phyloP scores from a whole-genome alignment of 495 filamentous ascomycete species.

The Coniosporium apollinis region DNA sequence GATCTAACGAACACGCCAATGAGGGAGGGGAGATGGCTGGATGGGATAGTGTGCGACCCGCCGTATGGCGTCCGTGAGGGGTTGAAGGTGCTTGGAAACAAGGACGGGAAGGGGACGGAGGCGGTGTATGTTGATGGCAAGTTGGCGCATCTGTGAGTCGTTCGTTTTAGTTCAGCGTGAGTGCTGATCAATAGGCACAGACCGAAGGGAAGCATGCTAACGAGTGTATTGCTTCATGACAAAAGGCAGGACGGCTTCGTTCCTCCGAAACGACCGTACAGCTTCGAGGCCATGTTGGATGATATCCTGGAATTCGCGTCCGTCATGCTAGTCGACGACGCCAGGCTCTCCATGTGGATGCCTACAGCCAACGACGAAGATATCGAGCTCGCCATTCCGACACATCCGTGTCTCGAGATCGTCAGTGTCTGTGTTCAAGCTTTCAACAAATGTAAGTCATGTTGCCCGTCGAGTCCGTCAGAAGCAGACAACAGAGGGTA shows the following conservation, averaged over 20 bases:
- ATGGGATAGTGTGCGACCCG: conserved; percentile 92
- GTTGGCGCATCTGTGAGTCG: conserved; percentile 47
- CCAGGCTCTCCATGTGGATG: conserved; percentile 90
- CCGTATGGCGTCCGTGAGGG: conserved; percentile 97
- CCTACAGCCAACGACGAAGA: conserved; percentile 59
- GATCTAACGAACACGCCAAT: conserved; percentile 85
- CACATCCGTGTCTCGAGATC: conserved; percentile 60
- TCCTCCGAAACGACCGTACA: conserved; percentile 79
- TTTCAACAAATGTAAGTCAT: conserved; percentile 64
- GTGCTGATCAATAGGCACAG: too few relatives aligned
- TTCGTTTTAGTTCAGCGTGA: too few relatives aligned
- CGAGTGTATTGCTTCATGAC: too few relatives aligned
- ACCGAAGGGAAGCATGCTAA: too few relatives aligned
- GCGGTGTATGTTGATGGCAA: conserved; percentile 53
- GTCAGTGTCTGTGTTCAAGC: conserved; percentile 63
- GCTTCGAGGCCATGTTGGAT: conserved; percentile 74
- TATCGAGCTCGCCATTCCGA: conserved; percentile 56
- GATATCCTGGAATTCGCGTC: conserved; percentile 76
- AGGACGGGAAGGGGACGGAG: conserved; percentile 41
- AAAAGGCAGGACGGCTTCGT: conserved; percentile 58
- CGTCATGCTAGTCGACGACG: conserved; percentile 60
- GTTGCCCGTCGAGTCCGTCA: conserved; percentile 1
- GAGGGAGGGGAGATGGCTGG: conserved; percentile 42
- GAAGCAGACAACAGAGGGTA: background rate
- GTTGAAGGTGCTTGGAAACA: conserved; percentile 64